Evolutionary conservation across 2,329 filamentous ascomycete species (phyloP).

Genomic region (Sporothrix luriei): DNA sequence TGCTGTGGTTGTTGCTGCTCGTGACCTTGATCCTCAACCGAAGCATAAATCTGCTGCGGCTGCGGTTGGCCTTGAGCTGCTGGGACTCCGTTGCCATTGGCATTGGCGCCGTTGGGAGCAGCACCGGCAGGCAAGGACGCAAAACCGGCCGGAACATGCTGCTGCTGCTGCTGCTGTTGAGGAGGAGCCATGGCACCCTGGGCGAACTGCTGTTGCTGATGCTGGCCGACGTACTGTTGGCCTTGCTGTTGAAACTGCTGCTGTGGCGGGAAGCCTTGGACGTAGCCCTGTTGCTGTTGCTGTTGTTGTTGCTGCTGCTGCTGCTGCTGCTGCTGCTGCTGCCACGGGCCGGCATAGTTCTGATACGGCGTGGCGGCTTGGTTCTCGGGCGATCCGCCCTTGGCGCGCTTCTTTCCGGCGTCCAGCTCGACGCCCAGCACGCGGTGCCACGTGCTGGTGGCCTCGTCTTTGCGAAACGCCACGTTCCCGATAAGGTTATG

Average conservation of each 20-base stretch:
- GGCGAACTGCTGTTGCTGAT: slow-evolving; percentile 1
- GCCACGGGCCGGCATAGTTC: slow-evolving; percentile 19
- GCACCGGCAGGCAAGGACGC: not conserved
- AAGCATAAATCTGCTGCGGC: slow-evolving; percentile 34
- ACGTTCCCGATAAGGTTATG: slow-evolving; percentile 65
- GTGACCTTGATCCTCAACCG: slow-evolving; percentile 25
- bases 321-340: slow-evolving; percentile 18
- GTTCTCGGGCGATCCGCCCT: slow-evolving; percentile 57
- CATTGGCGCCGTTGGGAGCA: not conserved
- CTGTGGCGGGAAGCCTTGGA: not conserved
- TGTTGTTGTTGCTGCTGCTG: not conserved
- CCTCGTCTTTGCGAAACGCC: slow-evolving; percentile 62
- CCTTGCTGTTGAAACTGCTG: not conserved
- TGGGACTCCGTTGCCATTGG: slow-evolving; percentile 36
- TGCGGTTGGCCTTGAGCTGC: slow-evolving; percentile 32
- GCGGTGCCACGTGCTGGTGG: slow-evolving; percentile 59
- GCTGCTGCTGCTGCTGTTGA: slow-evolving; percentile 29
- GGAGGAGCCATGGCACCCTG: not conserved
- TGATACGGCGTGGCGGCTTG: slow-evolving; percentile 40
- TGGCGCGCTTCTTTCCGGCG: slow-evolving; percentile 60
- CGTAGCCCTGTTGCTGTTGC: not conserved
- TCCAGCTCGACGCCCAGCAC: slow-evolving; percentile 62
- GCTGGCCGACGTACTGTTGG: slow-evolving; percentile 10
- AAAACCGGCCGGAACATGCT: not conserved
- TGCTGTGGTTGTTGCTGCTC: slow-evolving; percentile 38